phyloP scores from a whole-genome alignment of 228 moss, liverwort and hornwort genomes.

The Sphagnum magellanicum region DNA sequence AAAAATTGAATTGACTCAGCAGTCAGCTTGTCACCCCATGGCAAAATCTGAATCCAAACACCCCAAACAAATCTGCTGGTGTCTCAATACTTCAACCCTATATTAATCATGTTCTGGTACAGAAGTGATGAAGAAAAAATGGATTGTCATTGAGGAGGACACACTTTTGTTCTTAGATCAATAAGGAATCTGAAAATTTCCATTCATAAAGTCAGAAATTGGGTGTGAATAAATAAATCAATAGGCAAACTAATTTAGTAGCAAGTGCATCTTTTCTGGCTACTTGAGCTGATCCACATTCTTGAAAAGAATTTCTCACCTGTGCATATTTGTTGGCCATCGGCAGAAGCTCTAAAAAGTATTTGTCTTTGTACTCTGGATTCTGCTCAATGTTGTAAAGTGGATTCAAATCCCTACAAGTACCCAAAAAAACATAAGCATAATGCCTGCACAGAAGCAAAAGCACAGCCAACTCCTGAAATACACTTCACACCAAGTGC shows the following conservation, averaged over 20 bases:
- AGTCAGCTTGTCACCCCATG: constrained; percentile 96
- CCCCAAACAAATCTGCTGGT: background rate
- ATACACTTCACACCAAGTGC: no score
- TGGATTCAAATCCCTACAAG: constrained; percentile 82
- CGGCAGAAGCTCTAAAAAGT: constrained; percentile 48
- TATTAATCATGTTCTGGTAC: no score
- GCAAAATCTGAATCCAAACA: constrained; percentile 58
- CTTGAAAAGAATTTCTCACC: constrained; percentile 30
- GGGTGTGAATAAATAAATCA: no score
- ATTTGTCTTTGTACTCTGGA: constrained; percentile 59
- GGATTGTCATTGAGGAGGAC: background rate
- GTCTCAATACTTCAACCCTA: no score
- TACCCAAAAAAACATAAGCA: constrained; percentile 2
- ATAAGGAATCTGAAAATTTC: no score
- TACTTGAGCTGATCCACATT: background rate
- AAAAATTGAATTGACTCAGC: constrained; percentile 92
- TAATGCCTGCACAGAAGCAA: no score
- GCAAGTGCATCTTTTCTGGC: no score
- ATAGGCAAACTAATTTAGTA: no score
- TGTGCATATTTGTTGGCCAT: constrained; percentile 65
- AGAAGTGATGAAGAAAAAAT: background rate
- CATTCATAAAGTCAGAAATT: no score
- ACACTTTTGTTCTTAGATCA: background rate
- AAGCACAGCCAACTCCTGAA: no score
- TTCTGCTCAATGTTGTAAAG: constrained; percentile 51